Conservation (phyloP, 768 basidiomycete genomes). For the Boletus subparvulus region DNA sequence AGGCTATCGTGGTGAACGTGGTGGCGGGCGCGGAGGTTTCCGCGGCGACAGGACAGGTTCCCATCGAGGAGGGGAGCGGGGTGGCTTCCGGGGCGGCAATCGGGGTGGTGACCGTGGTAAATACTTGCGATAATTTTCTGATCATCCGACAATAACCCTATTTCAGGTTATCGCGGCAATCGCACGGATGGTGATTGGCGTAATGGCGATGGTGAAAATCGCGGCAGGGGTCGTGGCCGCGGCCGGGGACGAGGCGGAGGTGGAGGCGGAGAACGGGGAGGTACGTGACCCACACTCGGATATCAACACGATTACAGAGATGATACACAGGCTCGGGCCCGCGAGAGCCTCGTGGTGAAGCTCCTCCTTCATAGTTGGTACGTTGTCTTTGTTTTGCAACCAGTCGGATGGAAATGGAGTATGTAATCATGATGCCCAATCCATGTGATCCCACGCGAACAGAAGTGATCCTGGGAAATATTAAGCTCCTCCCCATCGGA, state of each 20-base stretch:
- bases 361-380: slow-evolving; percentile 19
- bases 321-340: slow-evolving; percentile 17
- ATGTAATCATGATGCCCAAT: slow-evolving; percentile 1
- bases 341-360: slow-evolving; percentile 21
- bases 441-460: background rate
- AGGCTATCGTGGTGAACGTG: slow-evolving; percentile 42
- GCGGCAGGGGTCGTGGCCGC: slow-evolving; percentile 42
- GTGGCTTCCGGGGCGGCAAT: slow-evolving; percentile 35
- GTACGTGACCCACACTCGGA: slow-evolving; percentile 21
- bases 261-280: slow-evolving; percentile 42
- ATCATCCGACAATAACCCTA: background rate
- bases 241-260: slow-evolving; percentile 44
- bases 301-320: background rate
- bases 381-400: background rate
- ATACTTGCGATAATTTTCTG: background rate
- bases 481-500: background rate
- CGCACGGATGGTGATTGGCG: slow-evolving; percentile 47
- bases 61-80: slow-evolving; percentile 40
- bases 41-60: slow-evolving; percentile 37
- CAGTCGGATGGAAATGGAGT: background rate
- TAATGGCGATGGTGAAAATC: slow-evolving; percentile 42
- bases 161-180: slow-evolving; percentile 18
- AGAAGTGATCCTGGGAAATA: slow-evolving; percentile 1
- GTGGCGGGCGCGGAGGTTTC: slow-evolving; percentile 40
- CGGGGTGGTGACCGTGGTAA: slow-evolving; percentile 32